Base-by-base conservation (phyloP, 192 early-diverging fungal species). In the Funneliformis mosseae region DNA sequence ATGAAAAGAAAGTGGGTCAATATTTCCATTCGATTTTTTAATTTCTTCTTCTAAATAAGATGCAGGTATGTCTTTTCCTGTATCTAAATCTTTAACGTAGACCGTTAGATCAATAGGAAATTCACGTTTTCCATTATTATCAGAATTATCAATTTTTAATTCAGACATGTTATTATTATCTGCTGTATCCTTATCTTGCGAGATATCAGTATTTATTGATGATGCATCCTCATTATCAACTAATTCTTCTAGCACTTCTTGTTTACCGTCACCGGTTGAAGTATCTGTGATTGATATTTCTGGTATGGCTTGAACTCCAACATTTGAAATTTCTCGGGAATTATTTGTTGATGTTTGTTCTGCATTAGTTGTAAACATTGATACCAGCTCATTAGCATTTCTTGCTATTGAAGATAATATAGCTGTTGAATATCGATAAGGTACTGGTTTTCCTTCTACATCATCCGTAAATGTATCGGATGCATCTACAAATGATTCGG, bases 21-120 rank as follows among this genome's bases (percentile, higher is more conserved):
- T 71, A 5, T 60, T 79, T 18, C 28, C 68, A 8, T 71, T 79
- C 25, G 78, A 79, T 61, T 79, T 71, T 28, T 79, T 79, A 27
- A 79, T 39, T 50, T 79, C 78, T 48, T 69, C 68, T 59, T 79
- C 78, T 21, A 79, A 18, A 79, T 79, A 68, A 18, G 48, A 23
- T 25, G 46, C 78, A 23, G 69, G 69, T 7, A 79, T 25, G 38
- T 71, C 21, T 71, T 71, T 79, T 12, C 78, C 78, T 50, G 78
- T 79, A 62, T 79, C 78, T 9, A 79, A 21, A 60, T 79, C 78
- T 79, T 79, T 79, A 48, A 79, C 45, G 60, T 79, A 79, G 21
- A 79, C 68, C 14, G 78, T 79, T 21, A 79, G 33, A 23, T 79
- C 78, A 23, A 18, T n/a, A 33, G 23, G 27, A 60, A 0, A 0